phyloP scores from a whole-genome alignment of 805 yeast species.

The Yamadazyma phyllophila region DNA sequence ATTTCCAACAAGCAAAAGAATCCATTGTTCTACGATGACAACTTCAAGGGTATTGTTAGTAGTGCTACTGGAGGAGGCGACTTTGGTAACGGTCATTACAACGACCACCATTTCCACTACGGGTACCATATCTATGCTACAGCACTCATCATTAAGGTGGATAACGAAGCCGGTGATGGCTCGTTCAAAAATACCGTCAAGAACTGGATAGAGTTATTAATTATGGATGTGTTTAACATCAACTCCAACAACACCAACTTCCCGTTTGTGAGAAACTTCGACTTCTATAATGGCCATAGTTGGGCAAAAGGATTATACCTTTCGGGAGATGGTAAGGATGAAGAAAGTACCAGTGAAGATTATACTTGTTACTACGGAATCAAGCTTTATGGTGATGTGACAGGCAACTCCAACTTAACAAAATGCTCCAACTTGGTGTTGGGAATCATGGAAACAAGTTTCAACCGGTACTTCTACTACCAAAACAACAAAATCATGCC shows the following conservation, averaged over 20 bases:
- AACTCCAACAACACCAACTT: constrained; percentile 48
- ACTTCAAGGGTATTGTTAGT: constrained; percentile 78
- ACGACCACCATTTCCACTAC: constrained; percentile 77
- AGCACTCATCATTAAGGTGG: constrained; percentile 24
- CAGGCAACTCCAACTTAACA: constrained; percentile 51
- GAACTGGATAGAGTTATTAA: constrained; percentile 58
- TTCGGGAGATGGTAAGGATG: constrained; percentile 67
- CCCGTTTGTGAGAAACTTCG: constrained; percentile 66
- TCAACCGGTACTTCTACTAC: constrained; percentile 56
- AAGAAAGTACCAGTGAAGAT: constrained; percentile 72
- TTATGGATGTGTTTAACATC: constrained; percentile 71
- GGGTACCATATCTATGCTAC: constrained; percentile 39
- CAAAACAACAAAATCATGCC: constrained; percentile 49
- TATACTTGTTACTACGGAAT: constrained; percentile 66
- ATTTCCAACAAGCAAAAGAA: constrained; percentile 46
- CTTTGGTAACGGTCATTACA: constrained; percentile 68
- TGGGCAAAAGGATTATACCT: constrained; percentile 71
- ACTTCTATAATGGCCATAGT: constrained; percentile 72
- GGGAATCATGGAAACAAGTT: constrained; percentile 51
- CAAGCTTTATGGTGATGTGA: constrained; percentile 65
- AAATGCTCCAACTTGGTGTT: constrained; percentile 58
- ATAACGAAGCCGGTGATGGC: constrained; percentile 37
- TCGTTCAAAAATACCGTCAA: constrained; percentile 48
- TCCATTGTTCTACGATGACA: constrained; percentile 76
- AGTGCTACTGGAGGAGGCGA: constrained; percentile 64